These are phyloP conservation scores for Rhizophagus sp. DNA, from an alignment of 192 early-diverging fungal species.

Conservation along the genomic window DNA sequence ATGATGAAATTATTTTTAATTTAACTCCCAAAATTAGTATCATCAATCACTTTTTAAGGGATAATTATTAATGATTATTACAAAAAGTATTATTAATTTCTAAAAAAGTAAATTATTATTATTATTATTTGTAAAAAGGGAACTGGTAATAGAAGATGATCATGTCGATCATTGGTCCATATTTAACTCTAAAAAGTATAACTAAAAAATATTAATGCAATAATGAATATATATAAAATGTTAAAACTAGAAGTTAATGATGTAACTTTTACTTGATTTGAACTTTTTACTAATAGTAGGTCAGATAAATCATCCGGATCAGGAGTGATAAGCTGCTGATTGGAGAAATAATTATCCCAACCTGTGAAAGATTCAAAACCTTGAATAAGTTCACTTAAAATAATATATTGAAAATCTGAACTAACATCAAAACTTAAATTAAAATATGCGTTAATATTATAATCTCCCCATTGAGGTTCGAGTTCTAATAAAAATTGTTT, in stretches of 20 bases:
- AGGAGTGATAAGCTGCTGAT: neutral
- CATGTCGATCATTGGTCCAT: too few relatives aligned
- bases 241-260: neutral
- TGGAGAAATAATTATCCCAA: constrained; percentile 30
- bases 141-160: too few relatives aligned
- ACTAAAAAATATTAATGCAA: neutral
- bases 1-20: too few relatives aligned
- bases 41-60: too few relatives aligned
- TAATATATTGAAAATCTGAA: constrained; percentile 33
- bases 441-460: constrained; percentile 41
- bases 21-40: too few relatives aligned
- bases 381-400: constrained; percentile 41
- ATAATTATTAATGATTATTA: too few relatives aligned
- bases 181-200: too few relatives aligned
- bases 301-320: neutral
- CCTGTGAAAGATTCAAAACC: constrained; percentile 41
- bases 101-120: too few relatives aligned
- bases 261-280: neutral
- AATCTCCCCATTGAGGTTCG: constrained; percentile 31
- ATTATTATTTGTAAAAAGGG: too few relatives aligned
- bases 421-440: too few relatives aligned
- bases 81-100: too few relatives aligned
- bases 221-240: neutral
- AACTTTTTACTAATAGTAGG: constrained; percentile 22
- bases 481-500: constrained; percentile 37